These are phyloP conservation scores for Leccinellum luteum DNA, from an alignment of 768 basidiomycete species.

Conservation along the genomic window DNA sequence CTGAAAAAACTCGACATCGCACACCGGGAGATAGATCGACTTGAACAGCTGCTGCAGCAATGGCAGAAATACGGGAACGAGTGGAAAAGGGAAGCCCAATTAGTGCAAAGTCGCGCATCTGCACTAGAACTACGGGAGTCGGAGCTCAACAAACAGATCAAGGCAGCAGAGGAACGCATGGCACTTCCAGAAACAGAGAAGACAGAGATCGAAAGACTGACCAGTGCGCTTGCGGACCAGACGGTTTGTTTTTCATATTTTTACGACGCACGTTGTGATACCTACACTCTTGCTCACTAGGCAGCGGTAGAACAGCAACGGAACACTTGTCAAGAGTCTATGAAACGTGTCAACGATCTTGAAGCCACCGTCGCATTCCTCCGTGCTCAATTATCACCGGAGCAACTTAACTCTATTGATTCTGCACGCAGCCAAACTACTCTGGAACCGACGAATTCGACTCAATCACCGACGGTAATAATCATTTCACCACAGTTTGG, in stretches of 20 bases:
- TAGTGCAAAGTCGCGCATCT: slow-evolving; percentile 7
- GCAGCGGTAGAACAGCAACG: slow-evolving; percentile 13
- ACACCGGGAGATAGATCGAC: slow-evolving; percentile 16
- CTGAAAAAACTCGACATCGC: slow-evolving; percentile 14
- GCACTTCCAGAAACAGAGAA: slow-evolving; percentile 13
- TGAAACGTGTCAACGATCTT: slow-evolving; percentile 15
- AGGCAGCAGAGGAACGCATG: slow-evolving; percentile 10
- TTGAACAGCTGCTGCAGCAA: slow-evolving; percentile 18
- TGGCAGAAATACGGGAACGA: slow-evolving; percentile 27
- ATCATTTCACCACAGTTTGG: not conserved
- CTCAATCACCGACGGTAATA: slow-evolving; percentile 13
- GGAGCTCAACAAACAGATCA: slow-evolving; percentile 8
- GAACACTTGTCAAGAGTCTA: slow-evolving; percentile 9
- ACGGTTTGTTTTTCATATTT: slow-evolving; percentile 17
- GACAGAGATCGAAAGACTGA: slow-evolving; percentile 12
- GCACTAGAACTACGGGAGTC: slow-evolving; percentile 12
- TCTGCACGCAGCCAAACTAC: not conserved
- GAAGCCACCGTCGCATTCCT: slow-evolving; percentile 17
- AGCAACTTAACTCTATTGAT: slow-evolving; percentile 20
- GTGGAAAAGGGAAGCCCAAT: slow-evolving; percentile 24
- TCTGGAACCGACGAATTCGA: not conserved
- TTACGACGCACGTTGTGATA: not conserved
- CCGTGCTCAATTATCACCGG: slow-evolving; percentile 14
- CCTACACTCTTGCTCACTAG: slow-evolving; percentile 8
- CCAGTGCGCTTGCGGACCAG: slow-evolving; percentile 19